Conservation (phyloP, 177 flowering plant species). For the Vitis hybrid region DNA sequence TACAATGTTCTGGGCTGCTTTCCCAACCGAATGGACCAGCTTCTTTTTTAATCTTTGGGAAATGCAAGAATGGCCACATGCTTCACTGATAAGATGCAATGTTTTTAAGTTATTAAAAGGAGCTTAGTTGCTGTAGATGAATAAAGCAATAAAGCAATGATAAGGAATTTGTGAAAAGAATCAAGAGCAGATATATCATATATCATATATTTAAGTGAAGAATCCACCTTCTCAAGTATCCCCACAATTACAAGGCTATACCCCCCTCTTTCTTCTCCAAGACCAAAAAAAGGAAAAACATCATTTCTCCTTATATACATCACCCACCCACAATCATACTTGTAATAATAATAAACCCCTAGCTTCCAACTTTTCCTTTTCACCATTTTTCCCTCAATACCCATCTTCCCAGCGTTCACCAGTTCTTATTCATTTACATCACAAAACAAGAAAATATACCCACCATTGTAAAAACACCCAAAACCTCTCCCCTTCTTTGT, state of each 20-base stretch:
- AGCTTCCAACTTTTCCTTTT: slow-evolving; percentile 14
- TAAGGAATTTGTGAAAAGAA: slow-evolving; percentile 24
- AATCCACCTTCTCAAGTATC: slow-evolving; percentile 34
- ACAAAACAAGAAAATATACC: slow-evolving; percentile 22
- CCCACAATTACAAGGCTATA: slow-evolving; percentile 49
- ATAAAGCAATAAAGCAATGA: too few species aligned
- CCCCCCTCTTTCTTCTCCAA: slow-evolving; percentile 25
- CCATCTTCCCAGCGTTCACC: slow-evolving; percentile 4
- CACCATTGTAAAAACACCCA: slow-evolving; percentile 18
- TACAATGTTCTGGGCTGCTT: too few species aligned
- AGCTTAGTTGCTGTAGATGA: too few species aligned
- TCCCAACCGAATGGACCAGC: too few species aligned
- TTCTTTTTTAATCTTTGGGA: neutral
- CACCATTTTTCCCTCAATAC: slow-evolving; percentile 5
- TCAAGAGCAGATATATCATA: slow-evolving; percentile 37
- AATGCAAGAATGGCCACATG: neutral
- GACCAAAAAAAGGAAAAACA: slow-evolving; percentile 14
- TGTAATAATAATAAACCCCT: neutral
- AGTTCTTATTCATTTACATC: slow-evolving; percentile 40
- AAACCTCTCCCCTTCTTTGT: neutral
- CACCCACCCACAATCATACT: slow-evolving; percentile 11
- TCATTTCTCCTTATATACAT: slow-evolving; percentile 43
- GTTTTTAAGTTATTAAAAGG: too few species aligned
- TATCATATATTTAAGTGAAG: slow-evolving; percentile 25
- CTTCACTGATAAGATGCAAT: too few species aligned